Percentiles rank a stretch among this genome's conserved stretches.
phyloP scores from a whole-genome alignment of 768 basidiomycete species.

The Kwoniella dejecticola region DNA sequence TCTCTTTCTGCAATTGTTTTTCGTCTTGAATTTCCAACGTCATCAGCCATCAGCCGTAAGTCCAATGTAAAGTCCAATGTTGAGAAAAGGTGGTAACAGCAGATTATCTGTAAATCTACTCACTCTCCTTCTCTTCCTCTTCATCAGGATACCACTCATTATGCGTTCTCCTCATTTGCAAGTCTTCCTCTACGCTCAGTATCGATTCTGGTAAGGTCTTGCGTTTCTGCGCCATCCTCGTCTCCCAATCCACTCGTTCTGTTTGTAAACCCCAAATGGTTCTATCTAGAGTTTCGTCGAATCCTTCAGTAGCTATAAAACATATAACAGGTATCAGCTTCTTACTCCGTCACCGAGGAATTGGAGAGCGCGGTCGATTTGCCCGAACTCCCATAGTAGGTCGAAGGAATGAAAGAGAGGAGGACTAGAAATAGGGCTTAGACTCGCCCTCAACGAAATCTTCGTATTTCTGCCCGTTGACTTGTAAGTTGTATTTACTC shows the following conservation, averaged over 20 bases:
- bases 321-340: not conserved
- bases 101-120: slow-evolving; percentile 1
- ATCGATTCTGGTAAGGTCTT: slow-evolving; percentile 66
- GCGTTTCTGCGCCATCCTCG: slow-evolving; percentile 68
- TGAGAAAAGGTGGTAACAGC: not conserved
- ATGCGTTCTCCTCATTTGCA: slow-evolving; percentile 33
- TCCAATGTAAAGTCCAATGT: too few relatives aligned
- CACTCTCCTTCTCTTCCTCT: slow-evolving; percentile 29
- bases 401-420: too few relatives aligned
- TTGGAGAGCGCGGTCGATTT: too few relatives aligned
- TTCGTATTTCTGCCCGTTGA: slow-evolving; percentile 77
- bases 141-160: slow-evolving; percentile 48
- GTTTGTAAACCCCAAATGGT: slow-evolving; percentile 78
- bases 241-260: slow-evolving; percentile 73
- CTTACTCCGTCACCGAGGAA: too few relatives aligned
- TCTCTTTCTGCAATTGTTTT: not conserved
- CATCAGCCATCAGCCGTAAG: not conserved
- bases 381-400: too few relatives aligned
- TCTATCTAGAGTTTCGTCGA: slow-evolving; percentile 82
- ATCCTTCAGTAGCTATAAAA: slow-evolving; percentile 69
- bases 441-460: slow-evolving; percentile 60
- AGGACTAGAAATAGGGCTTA: not conserved
- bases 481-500: slow-evolving; percentile 70
- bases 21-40: not conserved
- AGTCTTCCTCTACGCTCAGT: slow-evolving; percentile 58